Conservation (phyloP, 176 grass and related monocot genomes). For the Oryza coarctata region DNA sequence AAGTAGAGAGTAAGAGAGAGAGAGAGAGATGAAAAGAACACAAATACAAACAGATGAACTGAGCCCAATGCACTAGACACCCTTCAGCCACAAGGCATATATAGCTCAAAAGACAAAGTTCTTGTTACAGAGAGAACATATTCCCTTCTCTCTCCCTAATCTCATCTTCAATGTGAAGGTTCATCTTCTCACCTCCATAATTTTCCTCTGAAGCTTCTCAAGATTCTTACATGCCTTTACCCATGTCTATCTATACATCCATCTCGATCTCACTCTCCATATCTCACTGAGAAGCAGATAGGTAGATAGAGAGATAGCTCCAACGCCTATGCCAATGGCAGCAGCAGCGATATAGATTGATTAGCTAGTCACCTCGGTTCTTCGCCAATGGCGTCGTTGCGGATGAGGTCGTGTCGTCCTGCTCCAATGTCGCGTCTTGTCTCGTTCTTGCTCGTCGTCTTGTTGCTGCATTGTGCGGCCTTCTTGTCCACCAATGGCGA, state of each 20-base stretch:
- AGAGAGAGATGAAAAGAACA: constrained; percentile 1
- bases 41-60: constrained; percentile 19
- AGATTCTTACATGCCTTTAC: constrained; percentile 65
- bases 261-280: background rate
- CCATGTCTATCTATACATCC: background rate
- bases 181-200: constrained; percentile 32
- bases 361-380: background rate
- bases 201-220: constrained; percentile 77
- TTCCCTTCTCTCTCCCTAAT: constrained; percentile 27
- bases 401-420: constrained; percentile 37
- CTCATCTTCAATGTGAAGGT: constrained; percentile 66
- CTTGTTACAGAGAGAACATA: constrained; percentile 49
- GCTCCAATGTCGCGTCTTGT: constrained; percentile 8
- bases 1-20: constrained; percentile 18
- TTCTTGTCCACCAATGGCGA: background rate
- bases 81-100: constrained; percentile 70
- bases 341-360: background rate
- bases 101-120: constrained; percentile 56
- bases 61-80: constrained; percentile 33
- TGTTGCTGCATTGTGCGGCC: background rate
- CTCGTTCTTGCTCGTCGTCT: constrained; percentile 25
- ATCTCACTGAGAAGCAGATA: background rate
- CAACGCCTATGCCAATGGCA: constrained; percentile 7
- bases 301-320: background rate
- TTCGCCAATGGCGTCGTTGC: background rate